Percentiles rank a stretch among this genome's conserved stretches.
Evolutionary conservation across 768 basidiomycete genomes (phyloP).

Genomic region (Cubamyces sp.): DNA sequence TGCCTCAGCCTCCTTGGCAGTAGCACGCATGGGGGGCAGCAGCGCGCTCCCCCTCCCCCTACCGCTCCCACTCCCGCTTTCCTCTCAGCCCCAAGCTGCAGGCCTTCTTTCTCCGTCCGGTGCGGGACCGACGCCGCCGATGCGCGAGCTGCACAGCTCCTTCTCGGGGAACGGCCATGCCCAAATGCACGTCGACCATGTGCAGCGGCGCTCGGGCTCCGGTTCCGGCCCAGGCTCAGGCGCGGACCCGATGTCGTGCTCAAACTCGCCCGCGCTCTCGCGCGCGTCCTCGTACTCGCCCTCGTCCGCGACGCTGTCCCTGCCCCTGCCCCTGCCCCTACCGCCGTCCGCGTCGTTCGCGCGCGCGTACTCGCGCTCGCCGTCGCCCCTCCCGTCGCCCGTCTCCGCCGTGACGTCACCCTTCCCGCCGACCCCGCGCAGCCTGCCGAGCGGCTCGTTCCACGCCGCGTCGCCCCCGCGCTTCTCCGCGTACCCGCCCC

Average conservation of each 20-base stretch:
- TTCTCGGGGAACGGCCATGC: too few relatives aligned
- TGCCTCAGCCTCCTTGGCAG: too few relatives aligned
- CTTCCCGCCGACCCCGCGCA: constrained; percentile 24
- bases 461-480: background rate
- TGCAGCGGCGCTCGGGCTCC: background rate
- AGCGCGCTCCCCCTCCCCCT: too few relatives aligned
- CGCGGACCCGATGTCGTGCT: background rate
- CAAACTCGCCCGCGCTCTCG: constrained; percentile 9
- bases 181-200: too few relatives aligned
- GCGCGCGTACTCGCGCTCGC: constrained; percentile 11
- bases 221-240: constrained; percentile 1
- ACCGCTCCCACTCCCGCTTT: too few relatives aligned
- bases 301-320: background rate
- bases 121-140: background rate
- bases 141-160: too few relatives aligned
- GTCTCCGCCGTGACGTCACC: constrained; percentile 21
- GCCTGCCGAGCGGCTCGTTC: constrained; percentile 15
- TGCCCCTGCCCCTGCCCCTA: background rate
- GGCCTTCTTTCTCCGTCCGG: background rate
- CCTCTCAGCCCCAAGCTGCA: too few relatives aligned
- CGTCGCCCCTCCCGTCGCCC: constrained; percentile 22
- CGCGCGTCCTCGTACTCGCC: constrained; percentile 13
- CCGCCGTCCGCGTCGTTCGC: background rate
- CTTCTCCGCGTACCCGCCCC: constrained; percentile 2
- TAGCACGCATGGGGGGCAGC: too few relatives aligned